These are phyloP conservation scores for Serendipita sp. DNA, from an alignment of 768 basidiomycete species.

Conservation along the genomic window DNA sequence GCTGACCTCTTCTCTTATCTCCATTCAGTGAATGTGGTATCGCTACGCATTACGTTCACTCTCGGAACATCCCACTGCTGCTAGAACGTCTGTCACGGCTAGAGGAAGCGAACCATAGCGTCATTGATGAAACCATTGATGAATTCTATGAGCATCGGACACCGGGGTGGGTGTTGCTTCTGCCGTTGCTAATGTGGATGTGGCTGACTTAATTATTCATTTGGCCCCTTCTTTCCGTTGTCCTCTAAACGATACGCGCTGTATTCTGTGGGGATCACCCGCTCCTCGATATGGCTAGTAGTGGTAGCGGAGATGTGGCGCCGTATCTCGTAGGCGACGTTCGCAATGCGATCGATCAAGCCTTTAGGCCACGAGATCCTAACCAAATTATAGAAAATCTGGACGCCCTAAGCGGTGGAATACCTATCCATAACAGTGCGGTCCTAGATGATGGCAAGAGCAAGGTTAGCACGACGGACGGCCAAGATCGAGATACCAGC, in stretches of 20 bases:
- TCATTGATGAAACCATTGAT: conserved; percentile 54
- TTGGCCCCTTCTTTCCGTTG: neutral
- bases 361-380: conserved; percentile 40
- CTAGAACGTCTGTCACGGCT: conserved; percentile 42
- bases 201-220: neutral
- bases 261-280: neutral
- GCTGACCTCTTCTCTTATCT: neutral
- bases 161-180: neutral
- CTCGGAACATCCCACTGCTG: conserved; percentile 54
- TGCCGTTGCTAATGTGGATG: neutral
- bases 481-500: neutral
- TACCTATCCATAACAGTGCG: neutral
- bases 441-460: neutral
- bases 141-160: conserved; percentile 39
- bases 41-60: conserved; percentile 85
- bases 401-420: conserved; percentile 21
- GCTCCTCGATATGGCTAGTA: neutral
- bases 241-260: neutral
- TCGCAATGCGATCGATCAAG: conserved; percentile 63
- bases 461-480: neutral
- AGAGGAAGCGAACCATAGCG: conserved; percentile 18
- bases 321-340: conserved; percentile 37
- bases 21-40: conserved; percentile 65
- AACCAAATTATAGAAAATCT: neutral
- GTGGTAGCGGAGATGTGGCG: conserved; percentile 30